Percentiles rank a stretch among this genome's conserved stretches.
Conservation (phyloP, 129 eudicot genomes). For the Flaveria linearis region DNA sequence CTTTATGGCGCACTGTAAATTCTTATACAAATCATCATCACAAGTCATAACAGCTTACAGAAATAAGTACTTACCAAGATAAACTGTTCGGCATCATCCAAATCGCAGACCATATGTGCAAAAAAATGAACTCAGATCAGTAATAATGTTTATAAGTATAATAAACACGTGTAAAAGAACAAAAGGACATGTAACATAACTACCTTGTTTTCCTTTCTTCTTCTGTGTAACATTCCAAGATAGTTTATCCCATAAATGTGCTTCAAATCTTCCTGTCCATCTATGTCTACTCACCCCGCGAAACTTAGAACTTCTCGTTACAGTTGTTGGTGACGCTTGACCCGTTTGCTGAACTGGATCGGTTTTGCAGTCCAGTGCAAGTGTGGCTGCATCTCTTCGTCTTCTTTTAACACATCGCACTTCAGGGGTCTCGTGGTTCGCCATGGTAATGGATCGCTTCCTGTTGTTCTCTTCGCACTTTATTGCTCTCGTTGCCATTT, state of each 20-base stretch:
- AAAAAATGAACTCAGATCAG: slow-evolving; percentile 36
- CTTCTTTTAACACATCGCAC: slow-evolving; percentile 55
- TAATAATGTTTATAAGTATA: background rate
- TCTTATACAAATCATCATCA: background rate
- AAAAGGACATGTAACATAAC: background rate
- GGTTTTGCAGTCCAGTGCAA: slow-evolving; percentile 34
- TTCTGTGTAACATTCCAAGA: slow-evolving; percentile 87
- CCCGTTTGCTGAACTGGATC: slow-evolving; percentile 36
- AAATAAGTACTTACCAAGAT: slow-evolving; percentile 68
- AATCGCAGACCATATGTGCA: slow-evolving; percentile 14
- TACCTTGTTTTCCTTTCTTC: slow-evolving; percentile 91
- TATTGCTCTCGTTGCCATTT: slow-evolving; percentile 39
- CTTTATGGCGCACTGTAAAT: background rate
- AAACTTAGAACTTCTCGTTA: slow-evolving; percentile 73
- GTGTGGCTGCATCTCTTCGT: slow-evolving; percentile 40
- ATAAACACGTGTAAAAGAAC: background rate
- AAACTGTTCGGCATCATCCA: slow-evolving; percentile 52
- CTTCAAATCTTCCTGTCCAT: slow-evolving; percentile 80
- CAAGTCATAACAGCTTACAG: background rate
- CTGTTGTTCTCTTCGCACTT: slow-evolving; percentile 47
- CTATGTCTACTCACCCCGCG: slow-evolving; percentile 80
- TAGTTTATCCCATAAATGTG: slow-evolving; percentile 84
- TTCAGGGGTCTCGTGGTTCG: slow-evolving; percentile 41
- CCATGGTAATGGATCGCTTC: slow-evolving; percentile 28
- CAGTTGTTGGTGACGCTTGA: slow-evolving; percentile 55